phyloP scores from a whole-genome alignment of 192 early-diverging fungal species.

The Entomortierella lignicola region DNA sequence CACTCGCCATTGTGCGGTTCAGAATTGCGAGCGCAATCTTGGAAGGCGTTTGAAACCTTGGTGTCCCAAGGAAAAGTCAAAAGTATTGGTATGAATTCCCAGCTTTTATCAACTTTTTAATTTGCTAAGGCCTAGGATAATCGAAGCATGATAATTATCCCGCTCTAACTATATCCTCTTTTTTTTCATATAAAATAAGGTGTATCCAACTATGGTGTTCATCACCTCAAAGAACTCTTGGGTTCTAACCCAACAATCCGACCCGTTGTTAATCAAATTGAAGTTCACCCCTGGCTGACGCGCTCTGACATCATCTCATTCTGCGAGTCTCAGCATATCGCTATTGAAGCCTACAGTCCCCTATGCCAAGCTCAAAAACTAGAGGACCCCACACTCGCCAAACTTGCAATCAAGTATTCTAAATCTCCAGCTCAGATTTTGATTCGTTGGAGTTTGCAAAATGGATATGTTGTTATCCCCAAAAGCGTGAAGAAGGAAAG shows the following conservation, averaged over 20 bases:
- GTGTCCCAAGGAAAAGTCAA: conserved; percentile 61
- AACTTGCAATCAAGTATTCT: conserved; percentile 60
- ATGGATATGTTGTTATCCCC: conserved; percentile 65
- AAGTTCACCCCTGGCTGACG: conserved; percentile 64
- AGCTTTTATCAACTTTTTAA: no score
- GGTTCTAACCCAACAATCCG: conserved; percentile 49
- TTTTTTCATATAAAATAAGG: no score
- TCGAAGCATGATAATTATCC: no score
- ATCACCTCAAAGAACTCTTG: conserved; percentile 63
- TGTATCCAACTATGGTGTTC: conserved; percentile 67
- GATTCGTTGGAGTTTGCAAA: conserved; percentile 70
- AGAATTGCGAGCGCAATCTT: conserved; percentile 55
- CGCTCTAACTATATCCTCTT: no score
- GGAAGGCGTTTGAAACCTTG: conserved; percentile 65
- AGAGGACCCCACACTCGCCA: conserved; percentile 55
- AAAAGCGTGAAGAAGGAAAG: conserved; percentile 63
- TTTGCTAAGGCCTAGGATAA: no score
- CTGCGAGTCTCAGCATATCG: conserved; percentile 59
- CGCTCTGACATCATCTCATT: conserved; percentile 58
- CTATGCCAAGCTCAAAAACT: conserved; percentile 58
- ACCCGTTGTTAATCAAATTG: conserved; percentile 69
- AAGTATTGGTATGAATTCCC: conserved; percentile 54
- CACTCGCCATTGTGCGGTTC: conserved; percentile 67
- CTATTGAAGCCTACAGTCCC: conserved; percentile 67
- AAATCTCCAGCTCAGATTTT: conserved; percentile 69